Evolutionary conservation across 176 grass and related monocot genomes (phyloP).

Genomic region (Calamus simplicifolius): DNA sequence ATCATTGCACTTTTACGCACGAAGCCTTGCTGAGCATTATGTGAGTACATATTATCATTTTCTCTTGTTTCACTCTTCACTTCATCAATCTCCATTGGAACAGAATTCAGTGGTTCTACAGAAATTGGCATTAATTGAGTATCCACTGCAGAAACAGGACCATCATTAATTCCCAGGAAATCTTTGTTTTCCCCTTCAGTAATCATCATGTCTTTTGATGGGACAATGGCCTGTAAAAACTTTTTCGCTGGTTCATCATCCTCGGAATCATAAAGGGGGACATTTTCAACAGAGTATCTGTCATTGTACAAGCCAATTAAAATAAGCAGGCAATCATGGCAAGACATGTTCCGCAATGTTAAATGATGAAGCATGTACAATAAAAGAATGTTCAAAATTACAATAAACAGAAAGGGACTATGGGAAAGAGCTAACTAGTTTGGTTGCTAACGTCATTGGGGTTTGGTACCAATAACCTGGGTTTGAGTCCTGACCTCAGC

Average conservation of each 20-base stretch:
- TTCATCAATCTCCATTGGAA: constrained; percentile 55
- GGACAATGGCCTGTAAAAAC: constrained; percentile 42
- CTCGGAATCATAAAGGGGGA: constrained; percentile 95
- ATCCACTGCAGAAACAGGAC: constrained; percentile 12
- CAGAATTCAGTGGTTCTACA: constrained; percentile 55
- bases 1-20: constrained; percentile 27
- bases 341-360: no score
- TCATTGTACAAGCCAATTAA: constrained; percentile 12
- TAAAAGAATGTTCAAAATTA: no score
- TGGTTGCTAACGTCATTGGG: no score
- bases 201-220: constrained; percentile 20
- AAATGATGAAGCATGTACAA: no score
- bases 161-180: constrained; percentile 17
- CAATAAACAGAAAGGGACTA: no score
- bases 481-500: no score
- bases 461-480: no score
- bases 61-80: constrained; percentile 35
- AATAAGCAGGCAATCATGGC: no score
- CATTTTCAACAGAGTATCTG: constrained; percentile 97
- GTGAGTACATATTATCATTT: constrained; percentile 21
- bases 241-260: constrained; percentile 66
- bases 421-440: no score
- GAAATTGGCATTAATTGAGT: constrained; percentile 25
- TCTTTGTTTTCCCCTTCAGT: constrained; percentile 13
- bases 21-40: constrained; percentile 30